These are phyloP conservation scores for Polygonum aviculare DNA, from an alignment of 148 eudicot species.

Conservation along the genomic window DNA sequence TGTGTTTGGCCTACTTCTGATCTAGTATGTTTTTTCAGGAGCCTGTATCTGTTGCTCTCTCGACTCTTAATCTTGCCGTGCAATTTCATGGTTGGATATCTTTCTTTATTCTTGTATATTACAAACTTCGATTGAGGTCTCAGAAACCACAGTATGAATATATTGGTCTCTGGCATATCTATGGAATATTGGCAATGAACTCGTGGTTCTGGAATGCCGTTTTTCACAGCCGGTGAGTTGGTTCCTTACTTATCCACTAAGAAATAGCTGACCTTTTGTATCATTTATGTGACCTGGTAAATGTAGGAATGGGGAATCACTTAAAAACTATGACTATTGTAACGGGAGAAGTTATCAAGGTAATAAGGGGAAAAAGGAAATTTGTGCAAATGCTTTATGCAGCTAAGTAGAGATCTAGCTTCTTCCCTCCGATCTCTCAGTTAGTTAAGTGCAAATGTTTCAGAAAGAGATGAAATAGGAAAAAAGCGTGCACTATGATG, in stretches of 20 bases:
- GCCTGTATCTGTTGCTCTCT: slow-evolving; percentile 85
- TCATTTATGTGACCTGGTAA: neutral
- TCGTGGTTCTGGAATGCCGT: slow-evolving; percentile 86
- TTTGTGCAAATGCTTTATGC: neutral
- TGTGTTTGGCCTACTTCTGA: neutral
- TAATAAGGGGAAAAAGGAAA: neutral
- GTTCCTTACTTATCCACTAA: neutral
- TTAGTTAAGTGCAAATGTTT: neutral
- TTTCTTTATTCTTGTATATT: slow-evolving; percentile 78
- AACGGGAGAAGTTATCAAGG: neutral
- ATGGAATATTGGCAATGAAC: slow-evolving; percentile 84
- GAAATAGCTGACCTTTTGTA: neutral
- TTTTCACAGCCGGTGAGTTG: slow-evolving; percentile 73
- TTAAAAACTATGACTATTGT: neutral
- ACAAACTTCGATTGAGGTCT: slow-evolving; percentile 62
- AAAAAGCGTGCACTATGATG: neutral
- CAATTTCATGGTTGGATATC: slow-evolving; percentile 98
- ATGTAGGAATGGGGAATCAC: slow-evolving; percentile 5
- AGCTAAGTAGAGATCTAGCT: neutral
- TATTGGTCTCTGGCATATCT: slow-evolving; percentile 82
- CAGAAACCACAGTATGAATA: slow-evolving; percentile 62
- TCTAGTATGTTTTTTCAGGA: slow-evolving; percentile 35
- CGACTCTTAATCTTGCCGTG: slow-evolving; percentile 86
- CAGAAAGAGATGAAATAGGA: neutral
- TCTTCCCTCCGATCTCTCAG: neutral